Base-by-base conservation (phyloP, 768 basidiomycete genomes). In the Tricholoma furcatifolium region DNA sequence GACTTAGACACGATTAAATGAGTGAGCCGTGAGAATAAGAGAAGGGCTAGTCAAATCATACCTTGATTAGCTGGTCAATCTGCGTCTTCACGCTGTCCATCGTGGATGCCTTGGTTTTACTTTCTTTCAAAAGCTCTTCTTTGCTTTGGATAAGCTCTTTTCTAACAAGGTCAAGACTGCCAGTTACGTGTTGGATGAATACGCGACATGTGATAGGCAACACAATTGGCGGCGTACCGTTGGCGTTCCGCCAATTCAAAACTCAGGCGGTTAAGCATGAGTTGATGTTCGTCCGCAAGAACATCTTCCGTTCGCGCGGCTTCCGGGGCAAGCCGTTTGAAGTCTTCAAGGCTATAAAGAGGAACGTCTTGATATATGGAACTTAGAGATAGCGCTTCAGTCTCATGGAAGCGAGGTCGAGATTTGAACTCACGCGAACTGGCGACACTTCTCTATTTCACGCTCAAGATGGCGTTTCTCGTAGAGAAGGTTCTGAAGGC, bases 371-470 rank as follows among this genome's bases (percentile, higher is more conserved):
- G 93, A 67, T 93, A 93, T 51, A 92, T 85, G 24, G 91, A 93
- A 18, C 93, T 94, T 56, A 30, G 50, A 17, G 56, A 23, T 14
- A 0, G 15, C 50, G 23, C 23, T 23, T 38, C 11, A 43, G 41
- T 4, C n/a, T n/a, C 20, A 46, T 32, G 24, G 36, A 42, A 24
- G 35, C 18, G 18, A n/a, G 7, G 15, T 14, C 5, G 17, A 27
- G 36, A 24, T n/a, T 14, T 17, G 41, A 45, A 78, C 89, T 62
- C 65, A 93, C 91, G 88, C 90, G 64, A 93, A 95, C 65, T 94
- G 91, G 43, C 90, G 82, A 70, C 93, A 95, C 65, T 93, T 93
- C 61, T 91, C 88, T 32, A 95, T 95, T 72, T 95, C 93, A 51
- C 90, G 80, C 67, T 93, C 91, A 5, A 95, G 81, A 63, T 95